These are phyloP conservation scores for Tetrapisispora taiwanensis DNA, from an alignment of 805 yeast genomes.

Conservation along the genomic window DNA sequence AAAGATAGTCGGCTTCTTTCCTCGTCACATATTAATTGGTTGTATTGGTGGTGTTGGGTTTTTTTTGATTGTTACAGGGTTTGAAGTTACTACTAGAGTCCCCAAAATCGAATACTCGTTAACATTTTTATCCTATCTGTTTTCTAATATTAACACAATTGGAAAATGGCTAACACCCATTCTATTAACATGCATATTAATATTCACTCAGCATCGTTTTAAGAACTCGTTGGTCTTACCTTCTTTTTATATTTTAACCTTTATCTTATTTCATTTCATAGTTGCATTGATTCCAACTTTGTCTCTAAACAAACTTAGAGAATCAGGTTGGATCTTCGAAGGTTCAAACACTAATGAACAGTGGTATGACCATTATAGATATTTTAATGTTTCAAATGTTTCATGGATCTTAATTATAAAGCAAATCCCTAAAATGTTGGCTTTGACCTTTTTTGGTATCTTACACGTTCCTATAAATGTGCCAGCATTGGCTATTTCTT, in stretches of 20 bases:
- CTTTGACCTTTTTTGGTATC: conserved; percentile 90
- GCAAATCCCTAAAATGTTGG: conserved; percentile 88
- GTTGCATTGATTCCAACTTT: conserved; percentile 58
- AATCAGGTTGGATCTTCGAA: conserved; percentile 76
- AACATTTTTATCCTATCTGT: conserved; percentile 41
- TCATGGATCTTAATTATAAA: conserved; percentile 59
- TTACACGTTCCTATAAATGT: conserved; percentile 96
- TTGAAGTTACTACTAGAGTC: conserved; percentile 79
- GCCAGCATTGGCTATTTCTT: conserved; percentile 89
- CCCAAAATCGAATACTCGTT: conserved; percentile 59
- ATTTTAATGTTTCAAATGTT: conserved; percentile 61
- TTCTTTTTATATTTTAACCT: conserved; percentile 61
- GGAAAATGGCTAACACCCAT: conserved; percentile 68
- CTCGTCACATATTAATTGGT: conserved; percentile 90
- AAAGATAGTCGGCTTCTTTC: conserved; percentile 85
- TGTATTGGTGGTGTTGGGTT: conserved; percentile 98
- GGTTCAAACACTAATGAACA: conserved; percentile 47
- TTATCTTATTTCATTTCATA: conserved; percentile 56
- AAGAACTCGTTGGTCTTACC: conserved; percentile 74
- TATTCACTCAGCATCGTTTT: conserved; percentile 49
- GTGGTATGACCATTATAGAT: conserved; percentile 81
- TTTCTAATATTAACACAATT: conserved; percentile 32
- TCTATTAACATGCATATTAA: conserved; percentile 46
- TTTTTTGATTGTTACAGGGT: conserved; percentile 78
- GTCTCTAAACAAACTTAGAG: conserved; percentile 51